A percentile compares a stretch with the other conserved stretches of the same genome.
These are phyloP conservation scores for Striga hermonthica DNA, from an alignment of 305 asterid genomes.

Conservation along the genomic window DNA sequence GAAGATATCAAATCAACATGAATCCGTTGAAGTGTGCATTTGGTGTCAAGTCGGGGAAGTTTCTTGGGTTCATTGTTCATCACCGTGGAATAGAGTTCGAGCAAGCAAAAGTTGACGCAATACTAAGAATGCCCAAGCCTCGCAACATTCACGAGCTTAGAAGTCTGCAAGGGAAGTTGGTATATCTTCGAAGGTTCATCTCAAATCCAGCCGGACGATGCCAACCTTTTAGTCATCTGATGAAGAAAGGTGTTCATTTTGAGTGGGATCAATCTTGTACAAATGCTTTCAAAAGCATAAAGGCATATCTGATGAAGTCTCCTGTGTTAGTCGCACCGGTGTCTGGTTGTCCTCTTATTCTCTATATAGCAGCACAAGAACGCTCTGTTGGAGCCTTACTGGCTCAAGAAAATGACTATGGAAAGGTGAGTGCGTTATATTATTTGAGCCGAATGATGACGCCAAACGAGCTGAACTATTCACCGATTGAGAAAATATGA, in stretches of 20 bases:
- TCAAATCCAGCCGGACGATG: not conserved
- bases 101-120: no score
- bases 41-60: not conserved
- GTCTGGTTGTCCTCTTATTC: not conserved
- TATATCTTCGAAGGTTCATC: constrained; percentile 6
- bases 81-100: no score
- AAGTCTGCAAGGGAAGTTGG: not conserved
- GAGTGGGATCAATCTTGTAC: not conserved
- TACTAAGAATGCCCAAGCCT: no score
- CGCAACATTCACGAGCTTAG: no score
- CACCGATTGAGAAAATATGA: not conserved
- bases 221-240: not conserved
- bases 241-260: constrained; percentile 11
- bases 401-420: not conserved
- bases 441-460: not conserved
- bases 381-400: not conserved
- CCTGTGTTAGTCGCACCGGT: not conserved
- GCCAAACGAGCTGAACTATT: not conserved
- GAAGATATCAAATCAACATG: not conserved
- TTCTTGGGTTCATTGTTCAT: not conserved
- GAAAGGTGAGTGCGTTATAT: not conserved
- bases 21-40: not conserved
- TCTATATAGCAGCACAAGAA: no score
- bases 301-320: not conserved
- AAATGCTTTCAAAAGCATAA: not conserved